Evolutionary conservation across 2,329 filamentous ascomycete species (phyloP).

Genomic region (Madurella fahalii): DNA sequence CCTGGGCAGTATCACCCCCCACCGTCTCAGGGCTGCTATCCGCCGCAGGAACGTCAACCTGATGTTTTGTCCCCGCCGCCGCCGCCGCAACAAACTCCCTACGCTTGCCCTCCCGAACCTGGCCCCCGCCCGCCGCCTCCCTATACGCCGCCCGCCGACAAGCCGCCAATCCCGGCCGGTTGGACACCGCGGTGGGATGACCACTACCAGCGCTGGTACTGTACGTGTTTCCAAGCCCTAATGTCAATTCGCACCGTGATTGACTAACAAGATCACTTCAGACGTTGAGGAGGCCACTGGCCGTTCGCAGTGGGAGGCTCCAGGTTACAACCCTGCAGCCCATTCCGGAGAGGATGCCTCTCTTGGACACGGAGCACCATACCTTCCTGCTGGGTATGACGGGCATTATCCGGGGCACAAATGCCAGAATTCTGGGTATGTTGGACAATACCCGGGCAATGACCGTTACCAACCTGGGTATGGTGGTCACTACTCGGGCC

Average conservation of each 20-base stretch:
- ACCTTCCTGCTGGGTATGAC: background rate
- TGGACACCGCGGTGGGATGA: constrained; percentile 56
- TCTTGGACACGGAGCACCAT: constrained; percentile 8
- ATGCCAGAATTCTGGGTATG: too few relatives aligned
- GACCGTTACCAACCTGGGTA: background rate
- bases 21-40: background rate
- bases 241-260: background rate
- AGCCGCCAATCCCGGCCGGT: constrained; percentile 47
- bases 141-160: constrained; percentile 29
- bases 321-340: constrained; percentile 25
- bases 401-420: background rate
- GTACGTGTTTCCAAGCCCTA: constrained; percentile 5
- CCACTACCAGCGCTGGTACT: constrained; percentile 52
- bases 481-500: constrained; percentile 3
- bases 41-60: background rate
- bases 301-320: constrained; percentile 53
- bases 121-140: constrained; percentile 22
- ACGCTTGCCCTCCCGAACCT: constrained; percentile 11
- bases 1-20: background rate
- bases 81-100: constrained; percentile 5
- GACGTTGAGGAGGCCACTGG: constrained; percentile 52
- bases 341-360: constrained; percentile 11
- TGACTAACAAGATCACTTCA: constrained; percentile 4
- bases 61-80: constrained; percentile 11
- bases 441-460: too few relatives aligned